Percentiles rank a stretch among this genome's conserved stretches.
These are phyloP conservation scores for Blepharisma stoltei DNA, from an alignment of 73 alveolate genomes.

Conservation along the genomic window DNA sequence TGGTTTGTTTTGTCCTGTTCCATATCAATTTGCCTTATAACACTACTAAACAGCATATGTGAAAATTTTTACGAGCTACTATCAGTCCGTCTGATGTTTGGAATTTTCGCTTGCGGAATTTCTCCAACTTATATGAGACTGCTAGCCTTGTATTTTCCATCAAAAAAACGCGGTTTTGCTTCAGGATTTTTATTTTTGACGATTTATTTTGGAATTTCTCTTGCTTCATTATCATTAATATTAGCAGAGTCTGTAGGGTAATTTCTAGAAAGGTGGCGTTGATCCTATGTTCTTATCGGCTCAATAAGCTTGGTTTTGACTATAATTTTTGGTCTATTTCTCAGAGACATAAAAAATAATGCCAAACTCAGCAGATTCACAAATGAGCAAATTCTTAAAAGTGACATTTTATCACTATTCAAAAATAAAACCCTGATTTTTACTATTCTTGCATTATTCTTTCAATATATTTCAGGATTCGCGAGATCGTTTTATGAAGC, in stretches of 20 bases:
- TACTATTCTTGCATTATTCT: neutral
- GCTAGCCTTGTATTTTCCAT: neutral
- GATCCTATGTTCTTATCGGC: neutral
- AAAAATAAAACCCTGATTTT: neutral
- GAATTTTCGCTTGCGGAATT: neutral
- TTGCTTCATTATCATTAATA: neutral
- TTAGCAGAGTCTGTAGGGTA: neutral
- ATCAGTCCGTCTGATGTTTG: neutral
- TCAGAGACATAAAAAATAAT: neutral
- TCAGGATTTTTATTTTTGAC: conserved; percentile 11
- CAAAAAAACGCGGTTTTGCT: neutral
- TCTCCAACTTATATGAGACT: conserved; percentile 7
- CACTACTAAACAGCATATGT: neutral
- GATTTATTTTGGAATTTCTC: conserved; percentile 12
- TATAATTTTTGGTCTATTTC: neutral
- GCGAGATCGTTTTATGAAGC: conserved; percentile 2
- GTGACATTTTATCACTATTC: neutral
- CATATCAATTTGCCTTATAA: neutral
- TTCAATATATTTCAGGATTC: neutral
- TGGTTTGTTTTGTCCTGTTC: neutral
- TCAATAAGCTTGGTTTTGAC: neutral
- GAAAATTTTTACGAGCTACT: neutral
- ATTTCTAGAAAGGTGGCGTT: neutral
- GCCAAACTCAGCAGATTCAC: neutral
- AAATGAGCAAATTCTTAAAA: neutral